Evolutionary conservation across 768 basidiomycete species (phyloP), one percentile per base, ranked within the genome.

Genomic region (Dendrothele bispora): DNA sequence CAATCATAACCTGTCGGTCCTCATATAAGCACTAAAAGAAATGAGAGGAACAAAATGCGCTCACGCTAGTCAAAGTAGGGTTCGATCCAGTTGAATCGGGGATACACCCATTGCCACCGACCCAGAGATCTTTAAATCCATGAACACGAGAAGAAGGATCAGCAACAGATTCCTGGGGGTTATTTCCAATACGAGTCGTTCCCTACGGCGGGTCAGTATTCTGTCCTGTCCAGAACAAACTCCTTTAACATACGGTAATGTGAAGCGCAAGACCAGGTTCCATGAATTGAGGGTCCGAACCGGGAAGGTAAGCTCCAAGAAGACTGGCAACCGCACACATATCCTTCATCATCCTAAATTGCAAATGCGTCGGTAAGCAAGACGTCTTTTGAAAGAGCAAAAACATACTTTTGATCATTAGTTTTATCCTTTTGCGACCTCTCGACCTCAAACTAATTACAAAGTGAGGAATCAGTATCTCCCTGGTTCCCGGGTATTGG

Each of bases 261-360:
- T 40, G 39, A 24, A 40, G 26, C 8, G 27, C 35, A 18, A 30
- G 24, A 8, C 36, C n/a, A 12, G 24, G 34, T 40, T 40, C 39
- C 65, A 65, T 62, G 56, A 65, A 65, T 49, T 65, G 62, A n/a
- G 66, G 63, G 32, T 59, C 48, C 14, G 61, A 61, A 11, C 66
- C 65, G 12, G 68, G 68, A 18, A 69, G 54, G 50, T 59, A 68
- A 0, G 58, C 64, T 10, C 68, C 68, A 8, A 68, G 51, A 43
- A 49, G 55, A 34, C 56, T 61, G 3, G 65, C 65, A 8, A 64
- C 60, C 10, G 43, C 35, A 7, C 58, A 61, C 65, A 67, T 67
- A 18, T 57, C 57, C 34, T 37, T 50, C 30, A 37, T 35, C 38
- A 43, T 35, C 22, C 40, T 7, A 52, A 54, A 44, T 24, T 58